phyloP scores from a whole-genome alignment of 441 rosid genomes.

The Theobroma grandiflorum region DNA sequence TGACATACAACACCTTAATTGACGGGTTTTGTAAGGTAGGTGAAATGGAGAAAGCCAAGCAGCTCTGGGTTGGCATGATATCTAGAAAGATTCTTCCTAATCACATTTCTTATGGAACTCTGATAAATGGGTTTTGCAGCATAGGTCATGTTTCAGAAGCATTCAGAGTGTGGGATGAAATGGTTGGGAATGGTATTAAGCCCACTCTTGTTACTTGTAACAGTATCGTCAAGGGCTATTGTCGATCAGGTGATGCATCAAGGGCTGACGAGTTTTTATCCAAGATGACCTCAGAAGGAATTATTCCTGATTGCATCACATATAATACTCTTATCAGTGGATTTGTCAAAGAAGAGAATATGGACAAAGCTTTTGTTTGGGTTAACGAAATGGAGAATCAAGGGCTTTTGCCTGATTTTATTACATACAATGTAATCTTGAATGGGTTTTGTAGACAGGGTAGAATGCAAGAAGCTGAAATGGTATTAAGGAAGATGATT shows the following conservation, averaged over 20 bases:
- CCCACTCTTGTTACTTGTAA: slow-evolving; percentile 75
- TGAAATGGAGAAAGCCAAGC: slow-evolving; percentile 64
- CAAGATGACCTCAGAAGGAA: slow-evolving; percentile 66
- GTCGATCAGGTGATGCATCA: slow-evolving; percentile 64
- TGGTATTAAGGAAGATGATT: slow-evolving; percentile 65
- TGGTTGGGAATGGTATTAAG: slow-evolving; percentile 61
- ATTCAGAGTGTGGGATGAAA: slow-evolving; percentile 78
- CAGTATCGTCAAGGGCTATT: slow-evolving; percentile 75
- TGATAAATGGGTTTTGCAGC: slow-evolving; percentile 74
- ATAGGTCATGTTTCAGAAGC: slow-evolving; percentile 66
- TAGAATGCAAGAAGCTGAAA: slow-evolving; percentile 80
- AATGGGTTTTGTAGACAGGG: slow-evolving; percentile 79
- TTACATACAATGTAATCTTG: slow-evolving; percentile 71
- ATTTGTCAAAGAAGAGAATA: slow-evolving; percentile 70
- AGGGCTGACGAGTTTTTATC: slow-evolving; percentile 65
- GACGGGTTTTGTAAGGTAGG: slow-evolving; percentile 84
- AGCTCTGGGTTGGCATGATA: slow-evolving; percentile 72
- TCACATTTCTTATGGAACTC: slow-evolving; percentile 67
- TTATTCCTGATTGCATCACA: slow-evolving; percentile 69
- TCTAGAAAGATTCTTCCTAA: slow-evolving; percentile 57
- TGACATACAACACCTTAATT: slow-evolving; percentile 77
- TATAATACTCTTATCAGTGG: slow-evolving; percentile 81
- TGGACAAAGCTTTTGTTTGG: slow-evolving; percentile 68
- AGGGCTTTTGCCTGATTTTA: slow-evolving; percentile 60
- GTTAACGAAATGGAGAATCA: slow-evolving; percentile 68